phyloP scores from a whole-genome alignment of 2,329 filamentous ascomycete species.

The Dothistroma pini region DNA sequence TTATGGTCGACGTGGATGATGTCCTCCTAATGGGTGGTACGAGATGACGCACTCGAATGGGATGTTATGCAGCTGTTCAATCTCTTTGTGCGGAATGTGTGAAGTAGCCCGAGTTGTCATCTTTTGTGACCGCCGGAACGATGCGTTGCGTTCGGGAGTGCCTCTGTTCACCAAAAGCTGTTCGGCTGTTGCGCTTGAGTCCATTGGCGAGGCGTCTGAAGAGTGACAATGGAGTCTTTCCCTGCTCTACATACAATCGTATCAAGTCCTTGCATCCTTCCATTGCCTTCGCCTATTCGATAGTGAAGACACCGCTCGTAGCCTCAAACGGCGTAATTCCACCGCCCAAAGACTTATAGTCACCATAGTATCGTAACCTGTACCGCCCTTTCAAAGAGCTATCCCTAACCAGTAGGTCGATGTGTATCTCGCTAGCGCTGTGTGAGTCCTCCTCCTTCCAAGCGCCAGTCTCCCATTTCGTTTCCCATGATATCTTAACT shows the following conservation, averaged over 20 bases:
- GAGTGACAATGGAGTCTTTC: background rate
- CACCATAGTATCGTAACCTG: constrained; percentile 77
- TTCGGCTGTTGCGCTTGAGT: background rate
- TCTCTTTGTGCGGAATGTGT: background rate
- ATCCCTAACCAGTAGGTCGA: constrained; percentile 30
- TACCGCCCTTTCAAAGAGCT: constrained; percentile 59
- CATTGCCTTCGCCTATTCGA: constrained; percentile 22
- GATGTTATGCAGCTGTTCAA: background rate
- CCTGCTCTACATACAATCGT: background rate
- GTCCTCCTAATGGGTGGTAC: too few relatives aligned
- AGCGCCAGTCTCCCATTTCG: constrained; percentile 48
- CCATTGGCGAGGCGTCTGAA: background rate
- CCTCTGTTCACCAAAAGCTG: background rate
- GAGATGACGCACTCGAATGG: too few relatives aligned
- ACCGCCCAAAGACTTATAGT: constrained; percentile 66
- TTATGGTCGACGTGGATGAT: too few relatives aligned
- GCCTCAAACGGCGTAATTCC: constrained; percentile 67
- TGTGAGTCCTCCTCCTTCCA: constrained; percentile 37
- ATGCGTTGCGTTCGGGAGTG: background rate
- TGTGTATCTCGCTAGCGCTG: constrained; percentile 10
- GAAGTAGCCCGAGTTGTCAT: background rate
- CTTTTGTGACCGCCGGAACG: background rate
- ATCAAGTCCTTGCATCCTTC: background rate
- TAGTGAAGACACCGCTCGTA: constrained; percentile 54
- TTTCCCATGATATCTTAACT: constrained; percentile 77